Evolutionary conservation across 305 asterid genomes (phyloP).

Genomic region (Solanum hybrid): DNA sequence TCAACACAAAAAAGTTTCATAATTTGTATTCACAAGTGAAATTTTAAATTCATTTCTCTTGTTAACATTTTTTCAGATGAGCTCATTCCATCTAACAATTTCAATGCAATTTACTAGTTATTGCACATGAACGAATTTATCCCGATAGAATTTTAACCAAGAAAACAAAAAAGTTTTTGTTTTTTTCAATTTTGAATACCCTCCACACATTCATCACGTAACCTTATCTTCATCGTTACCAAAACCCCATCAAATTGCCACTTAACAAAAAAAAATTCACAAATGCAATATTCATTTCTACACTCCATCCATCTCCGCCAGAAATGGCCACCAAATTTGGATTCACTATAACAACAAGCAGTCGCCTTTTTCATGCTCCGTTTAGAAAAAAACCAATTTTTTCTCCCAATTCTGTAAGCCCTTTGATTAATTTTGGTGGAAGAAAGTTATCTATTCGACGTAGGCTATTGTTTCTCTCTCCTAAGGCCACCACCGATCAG

Average conservation of each 20-base stretch:
- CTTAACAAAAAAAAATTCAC: too few relatives aligned
- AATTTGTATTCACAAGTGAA: neutral
- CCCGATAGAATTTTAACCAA: neutral
- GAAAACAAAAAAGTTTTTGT: neutral
- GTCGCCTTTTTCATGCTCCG: conserved; percentile 32
- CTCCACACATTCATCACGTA: neutral
- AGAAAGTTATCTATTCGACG: conserved; percentile 26
- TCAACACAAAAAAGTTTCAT: neutral
- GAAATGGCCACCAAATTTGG: conserved; percentile 66
- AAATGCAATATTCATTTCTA: neutral
- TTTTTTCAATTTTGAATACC: neutral
- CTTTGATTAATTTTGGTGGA: conserved; percentile 19
- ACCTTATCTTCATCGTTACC: conserved; percentile 1
- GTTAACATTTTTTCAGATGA: neutral
- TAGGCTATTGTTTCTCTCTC: conserved; percentile 33
- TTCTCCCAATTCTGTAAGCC: conserved; percentile 4
- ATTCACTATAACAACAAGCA: conserved; percentile 22
- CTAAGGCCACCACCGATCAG: conserved; percentile 73
- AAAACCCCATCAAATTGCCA: neutral
- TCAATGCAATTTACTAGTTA: neutral
- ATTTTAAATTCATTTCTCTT: neutral
- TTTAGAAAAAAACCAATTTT: conserved; percentile 28
- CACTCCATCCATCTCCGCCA: conserved; percentile 7
- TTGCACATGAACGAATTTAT: neutral
- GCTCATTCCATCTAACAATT: neutral